Conservation (phyloP, 177 flowering plant species). For the Vitis hybrid region DNA sequence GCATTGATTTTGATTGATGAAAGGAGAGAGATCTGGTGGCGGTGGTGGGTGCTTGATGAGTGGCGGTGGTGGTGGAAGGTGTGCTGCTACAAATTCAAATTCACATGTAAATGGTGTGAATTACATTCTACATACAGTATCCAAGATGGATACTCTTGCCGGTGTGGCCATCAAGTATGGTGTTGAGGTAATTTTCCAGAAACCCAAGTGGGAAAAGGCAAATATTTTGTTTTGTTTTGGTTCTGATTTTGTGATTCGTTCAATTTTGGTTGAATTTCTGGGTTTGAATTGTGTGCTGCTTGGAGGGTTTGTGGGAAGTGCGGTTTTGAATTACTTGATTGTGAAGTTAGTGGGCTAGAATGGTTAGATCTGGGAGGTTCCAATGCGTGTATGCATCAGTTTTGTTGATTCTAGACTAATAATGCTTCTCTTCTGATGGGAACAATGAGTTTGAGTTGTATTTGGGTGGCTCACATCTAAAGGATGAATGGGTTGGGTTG, state of each 20-base stretch:
- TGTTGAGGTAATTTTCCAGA: conserved; percentile 49
- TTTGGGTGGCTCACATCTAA: no score
- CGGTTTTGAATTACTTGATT: no score
- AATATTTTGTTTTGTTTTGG: neutral
- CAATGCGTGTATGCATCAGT: no score
- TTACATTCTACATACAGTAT: conserved; percentile 52
- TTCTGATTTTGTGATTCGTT: neutral
- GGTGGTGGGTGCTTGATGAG: neutral
- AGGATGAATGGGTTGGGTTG: neutral
- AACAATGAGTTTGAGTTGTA: neutral
- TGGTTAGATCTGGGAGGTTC: no score
- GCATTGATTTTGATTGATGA: no score
- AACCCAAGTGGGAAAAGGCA: neutral
- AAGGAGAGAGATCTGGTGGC: no score
- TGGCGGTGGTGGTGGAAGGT: neutral
- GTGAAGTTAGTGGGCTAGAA: no score
- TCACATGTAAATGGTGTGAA: conserved; percentile 38
- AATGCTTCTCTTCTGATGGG: no score
- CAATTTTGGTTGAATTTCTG: neutral
- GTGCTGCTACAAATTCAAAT: conserved; percentile 29
- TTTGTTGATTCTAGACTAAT: no score
- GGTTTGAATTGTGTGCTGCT: neutral
- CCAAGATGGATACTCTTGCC: conserved; percentile 72
- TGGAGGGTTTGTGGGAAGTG: no score
- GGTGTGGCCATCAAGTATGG: conserved; percentile 83